Conservation (phyloP, 257 asterid genomes). For the Lavandula angustifolia region DNA sequence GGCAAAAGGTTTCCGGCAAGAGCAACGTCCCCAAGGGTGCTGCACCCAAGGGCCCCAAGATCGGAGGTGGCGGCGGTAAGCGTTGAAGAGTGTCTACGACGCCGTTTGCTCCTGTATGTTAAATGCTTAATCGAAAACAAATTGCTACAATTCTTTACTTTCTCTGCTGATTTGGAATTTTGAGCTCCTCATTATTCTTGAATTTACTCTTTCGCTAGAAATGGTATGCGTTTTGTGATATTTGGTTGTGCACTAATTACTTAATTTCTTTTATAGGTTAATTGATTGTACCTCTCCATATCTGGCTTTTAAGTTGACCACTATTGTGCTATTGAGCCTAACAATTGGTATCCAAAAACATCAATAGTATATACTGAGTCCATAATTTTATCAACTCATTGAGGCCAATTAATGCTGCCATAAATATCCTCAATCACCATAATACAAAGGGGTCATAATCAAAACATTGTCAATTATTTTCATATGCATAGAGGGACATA, state of each 20-base stretch:
- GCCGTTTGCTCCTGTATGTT: background rate
- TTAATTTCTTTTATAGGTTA: too few relatives aligned
- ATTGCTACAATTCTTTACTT: background rate
- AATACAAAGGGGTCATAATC: background rate
- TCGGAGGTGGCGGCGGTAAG: slow-evolving; percentile 92
- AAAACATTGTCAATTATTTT: background rate
- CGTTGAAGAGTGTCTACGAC: slow-evolving; percentile 36
- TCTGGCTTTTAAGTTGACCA: too few relatives aligned
- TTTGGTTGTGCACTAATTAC: too few relatives aligned
- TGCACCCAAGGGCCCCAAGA: slow-evolving; percentile 64
- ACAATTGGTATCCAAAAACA: too few relatives aligned
- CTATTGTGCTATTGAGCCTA: too few relatives aligned
- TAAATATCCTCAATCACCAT: background rate
- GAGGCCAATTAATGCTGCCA: background rate
- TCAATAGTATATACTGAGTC: too few relatives aligned
- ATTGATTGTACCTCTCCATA: too few relatives aligned
- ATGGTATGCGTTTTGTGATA: background rate
- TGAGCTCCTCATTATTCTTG: background rate
- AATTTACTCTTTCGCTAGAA: background rate
- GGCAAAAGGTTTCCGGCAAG: slow-evolving; percentile 57
- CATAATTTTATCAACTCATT: too few relatives aligned
- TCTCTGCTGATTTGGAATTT: background rate
- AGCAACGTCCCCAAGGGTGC: slow-evolving; percentile 55
- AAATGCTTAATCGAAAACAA: background rate
- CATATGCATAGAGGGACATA: too few relatives aligned